These are phyloP conservation scores for Spathaspora passalidarum DNA, from an alignment of 805 yeast genomes.

Conservation along the genomic window DNA sequence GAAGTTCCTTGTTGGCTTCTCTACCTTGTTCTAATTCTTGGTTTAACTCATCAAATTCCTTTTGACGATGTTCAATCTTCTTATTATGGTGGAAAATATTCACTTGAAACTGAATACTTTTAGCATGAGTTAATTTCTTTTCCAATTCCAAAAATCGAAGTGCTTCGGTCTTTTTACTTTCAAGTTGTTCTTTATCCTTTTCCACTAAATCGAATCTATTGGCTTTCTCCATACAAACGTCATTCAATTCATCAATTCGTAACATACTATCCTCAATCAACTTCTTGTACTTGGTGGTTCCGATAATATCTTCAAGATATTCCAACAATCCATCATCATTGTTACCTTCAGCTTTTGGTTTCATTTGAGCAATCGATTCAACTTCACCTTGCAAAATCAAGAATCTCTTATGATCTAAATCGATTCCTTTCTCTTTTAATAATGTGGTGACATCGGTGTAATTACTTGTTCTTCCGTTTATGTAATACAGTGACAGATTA, in stretches of 20 bases:
- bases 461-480: conserved; percentile 66
- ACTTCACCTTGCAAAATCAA: conserved; percentile 97
- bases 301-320: conserved; percentile 94
- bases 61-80: conserved; percentile 36
- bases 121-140: conserved; percentile 52
- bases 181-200: conserved; percentile 59
- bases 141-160: conserved; percentile 62
- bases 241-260: conserved; percentile 73
- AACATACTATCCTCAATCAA: conserved; percentile 63
- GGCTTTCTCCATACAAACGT: conserved; percentile 76
- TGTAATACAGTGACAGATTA: conserved; percentile 73
- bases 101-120: conserved; percentile 56
- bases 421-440: conserved; percentile 81
- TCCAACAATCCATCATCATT: conserved; percentile 92
- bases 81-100: conserved; percentile 39
- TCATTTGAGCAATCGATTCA: conserved; percentile 98
- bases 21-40: conserved; percentile 32
- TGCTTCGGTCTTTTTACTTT: conserved; percentile 73
- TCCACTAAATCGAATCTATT: conserved; percentile 76
- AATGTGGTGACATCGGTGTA: conserved; percentile 77
- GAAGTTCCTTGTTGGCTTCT: conserved; percentile 22
- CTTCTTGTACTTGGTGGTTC: conserved; percentile 81
- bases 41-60: conserved; percentile 37
- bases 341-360: conserved; percentile 90
- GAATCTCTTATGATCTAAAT: conserved; percentile 91